Base-by-base conservation (phyloP, 192 early-diverging fungal species). In the Mycoemilia scoparia region DNA sequence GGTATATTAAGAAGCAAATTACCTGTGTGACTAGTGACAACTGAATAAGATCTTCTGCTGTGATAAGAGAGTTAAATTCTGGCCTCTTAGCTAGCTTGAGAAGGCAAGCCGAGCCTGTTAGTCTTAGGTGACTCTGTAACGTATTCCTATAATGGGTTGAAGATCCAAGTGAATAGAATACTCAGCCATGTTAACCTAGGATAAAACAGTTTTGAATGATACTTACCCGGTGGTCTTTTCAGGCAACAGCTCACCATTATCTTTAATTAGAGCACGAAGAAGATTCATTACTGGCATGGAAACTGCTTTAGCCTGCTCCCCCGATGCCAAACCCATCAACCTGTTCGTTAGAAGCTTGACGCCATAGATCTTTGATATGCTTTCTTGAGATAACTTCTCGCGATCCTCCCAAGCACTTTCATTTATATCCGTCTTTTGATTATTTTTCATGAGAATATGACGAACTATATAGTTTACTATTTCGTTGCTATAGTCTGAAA, bases 331-430 rank as follows among this genome's bases (percentile, higher is more conserved):
- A 5, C 67, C 64, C 23, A 66, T 41, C 15, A 90, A 44, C 43
- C 79, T 69, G 38, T 71, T 74, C 5, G 74, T 59, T 27, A 87
- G 47, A 9, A 82, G 36, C 39, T 82, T 77, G 29, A 57, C 30
- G 4, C 51, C 36, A 7, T 41, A 55, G 11, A 60, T 34, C 19
- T 43, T 44, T 22, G 38, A 18, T 27, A 44, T 21, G 5, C 46
- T 32, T 5, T 21, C 68, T 10, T 51, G 56, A 9, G 68, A 63
- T 32, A 89, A 45, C 1, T 66, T 50, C 3, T 54, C 43, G 28
- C 63, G 74, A 13, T 73, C 55, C 13, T 76, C 59, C 82, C 82
- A 86, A 7, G 83, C 76, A 0, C 42, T 45, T 18, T 59, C 58
- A n/a, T n/a, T n/a, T n/a, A n/a, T n/a, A n/a, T n/a, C n/a, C 38